Conservation (phyloP, 805 yeast genomes). For the Myxozyma neglecta region DNA sequence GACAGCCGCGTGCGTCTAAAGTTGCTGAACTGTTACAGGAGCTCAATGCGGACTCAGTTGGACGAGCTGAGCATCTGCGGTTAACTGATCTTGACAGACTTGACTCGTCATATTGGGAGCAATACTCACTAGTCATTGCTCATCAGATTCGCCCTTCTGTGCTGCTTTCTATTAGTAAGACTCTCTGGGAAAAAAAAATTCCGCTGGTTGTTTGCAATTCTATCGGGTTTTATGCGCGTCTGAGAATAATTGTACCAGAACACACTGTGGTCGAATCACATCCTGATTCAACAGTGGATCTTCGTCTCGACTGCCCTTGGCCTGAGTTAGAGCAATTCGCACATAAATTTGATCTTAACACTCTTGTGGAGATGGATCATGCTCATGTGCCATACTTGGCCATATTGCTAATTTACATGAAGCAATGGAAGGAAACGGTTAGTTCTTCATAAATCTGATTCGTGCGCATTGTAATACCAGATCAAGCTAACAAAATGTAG, state of each 20-base stretch:
- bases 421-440: slow-evolving; percentile 42
- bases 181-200: slow-evolving; percentile 48
- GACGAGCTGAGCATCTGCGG: slow-evolving; percentile 36
- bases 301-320: slow-evolving; percentile 75
- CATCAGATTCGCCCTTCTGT: slow-evolving; percentile 39
- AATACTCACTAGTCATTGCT: slow-evolving; percentile 53
- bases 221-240: slow-evolving; percentile 64
- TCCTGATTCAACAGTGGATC: slow-evolving; percentile 59
- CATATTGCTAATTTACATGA: slow-evolving; percentile 56
- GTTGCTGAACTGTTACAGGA: slow-evolving; percentile 50
- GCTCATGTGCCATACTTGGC: slow-evolving; percentile 72
- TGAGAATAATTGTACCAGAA: slow-evolving; percentile 55
- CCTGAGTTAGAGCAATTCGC: slow-evolving; percentile 55
- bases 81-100: slow-evolving; percentile 5
- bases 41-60: slow-evolving; percentile 60
- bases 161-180: slow-evolving; percentile 39
- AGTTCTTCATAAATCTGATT: slow-evolving; percentile 4
- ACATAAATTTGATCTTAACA: slow-evolving; percentile 51
- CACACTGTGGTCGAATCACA: slow-evolving; percentile 67
- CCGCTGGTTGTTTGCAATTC: slow-evolving; percentile 58
- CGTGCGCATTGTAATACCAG: neutral
- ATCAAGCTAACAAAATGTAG: neutral
- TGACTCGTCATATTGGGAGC: slow-evolving; percentile 46
- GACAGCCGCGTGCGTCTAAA: slow-evolving; percentile 44
- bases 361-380: slow-evolving; percentile 45